These are phyloP conservation scores for Lipomyces chichibuensis DNA, from an alignment of 805 yeast species.

Conservation along the genomic window DNA sequence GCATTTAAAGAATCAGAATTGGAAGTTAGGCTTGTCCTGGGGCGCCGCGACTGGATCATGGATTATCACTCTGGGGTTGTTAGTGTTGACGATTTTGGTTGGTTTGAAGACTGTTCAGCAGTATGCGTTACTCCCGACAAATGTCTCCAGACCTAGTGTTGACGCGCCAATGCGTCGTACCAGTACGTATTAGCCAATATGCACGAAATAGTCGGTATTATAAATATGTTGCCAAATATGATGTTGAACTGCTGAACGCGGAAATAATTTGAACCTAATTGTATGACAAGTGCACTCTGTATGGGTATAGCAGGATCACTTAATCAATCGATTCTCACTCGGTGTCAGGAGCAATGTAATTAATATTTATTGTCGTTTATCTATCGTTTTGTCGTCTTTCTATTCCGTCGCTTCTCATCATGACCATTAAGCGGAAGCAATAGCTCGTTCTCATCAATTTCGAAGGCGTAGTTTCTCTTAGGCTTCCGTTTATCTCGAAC, in stretches of 20 bases:
- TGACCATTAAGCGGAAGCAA: not conserved
- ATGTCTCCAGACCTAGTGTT: not conserved
- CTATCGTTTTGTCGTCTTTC: not conserved
- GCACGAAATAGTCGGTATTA: not conserved
- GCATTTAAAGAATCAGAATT: conserved; percentile 13
- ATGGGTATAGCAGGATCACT: not conserved
- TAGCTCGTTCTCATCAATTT: conserved; percentile 6
- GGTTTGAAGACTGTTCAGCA: conserved; percentile 23
- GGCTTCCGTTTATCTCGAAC: not conserved
- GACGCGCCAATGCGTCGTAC: not conserved
- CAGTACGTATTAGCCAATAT: not conserved
- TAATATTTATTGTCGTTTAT: not conserved
- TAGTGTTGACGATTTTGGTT: conserved; percentile 21
- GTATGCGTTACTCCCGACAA: conserved; percentile 14
- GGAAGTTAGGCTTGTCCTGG: conserved; percentile 30
- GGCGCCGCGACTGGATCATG: conserved; percentile 15
- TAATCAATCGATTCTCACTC: not conserved
- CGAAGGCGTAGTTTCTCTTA: conserved; percentile 9
- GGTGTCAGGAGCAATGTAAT: not conserved
- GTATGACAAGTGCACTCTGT: not conserved
- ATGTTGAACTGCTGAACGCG: not conserved
- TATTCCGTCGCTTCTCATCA: not conserved
- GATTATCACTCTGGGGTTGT: conserved; percentile 10
- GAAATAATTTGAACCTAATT: not conserved
- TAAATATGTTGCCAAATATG: not conserved